phyloP scores from a whole-genome alignment of 306 rosid genomes.

The Fragaria iinumae region DNA sequence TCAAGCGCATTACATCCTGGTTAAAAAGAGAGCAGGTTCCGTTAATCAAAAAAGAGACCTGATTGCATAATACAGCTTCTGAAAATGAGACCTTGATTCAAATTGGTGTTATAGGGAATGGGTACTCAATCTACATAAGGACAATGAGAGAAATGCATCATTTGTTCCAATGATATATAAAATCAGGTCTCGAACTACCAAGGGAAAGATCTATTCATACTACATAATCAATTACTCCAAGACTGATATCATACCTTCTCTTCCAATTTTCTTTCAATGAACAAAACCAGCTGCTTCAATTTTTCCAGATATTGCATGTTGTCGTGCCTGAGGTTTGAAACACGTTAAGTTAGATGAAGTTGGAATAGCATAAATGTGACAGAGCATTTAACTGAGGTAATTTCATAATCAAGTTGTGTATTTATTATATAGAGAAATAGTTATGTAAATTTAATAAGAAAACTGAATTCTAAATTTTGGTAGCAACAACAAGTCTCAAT shows the following conservation, averaged over 20 bases:
- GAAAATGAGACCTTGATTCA: neutral
- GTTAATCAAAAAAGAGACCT: neutral
- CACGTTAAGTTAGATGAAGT: neutral
- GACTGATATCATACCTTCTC: conserved; percentile 59
- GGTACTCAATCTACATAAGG: neutral
- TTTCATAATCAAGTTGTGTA: neutral
- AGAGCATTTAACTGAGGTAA: neutral
- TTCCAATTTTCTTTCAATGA: conserved; percentile 77
- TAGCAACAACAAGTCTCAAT: neutral
- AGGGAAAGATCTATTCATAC: conserved; percentile 4
- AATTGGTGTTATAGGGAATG: neutral
- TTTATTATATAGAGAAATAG: neutral
- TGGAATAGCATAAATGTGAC: neutral
- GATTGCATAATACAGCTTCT: neutral
- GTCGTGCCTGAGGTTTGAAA: conserved; percentile 67
- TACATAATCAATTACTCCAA: neutral
- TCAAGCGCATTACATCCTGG: conserved; percentile 72
- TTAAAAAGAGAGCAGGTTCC: conserved; percentile 16
- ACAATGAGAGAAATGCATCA: neutral
- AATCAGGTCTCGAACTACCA: conserved; percentile 11
- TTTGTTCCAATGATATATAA: too few species aligned
- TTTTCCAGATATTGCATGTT: conserved; percentile 86
- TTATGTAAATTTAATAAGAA: neutral
- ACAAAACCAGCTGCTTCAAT: conserved; percentile 83
- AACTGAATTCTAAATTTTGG: neutral